phyloP scores from a whole-genome alignment of 1,284 basidiomycete species.

The Ustilago vetiveriae region DNA sequence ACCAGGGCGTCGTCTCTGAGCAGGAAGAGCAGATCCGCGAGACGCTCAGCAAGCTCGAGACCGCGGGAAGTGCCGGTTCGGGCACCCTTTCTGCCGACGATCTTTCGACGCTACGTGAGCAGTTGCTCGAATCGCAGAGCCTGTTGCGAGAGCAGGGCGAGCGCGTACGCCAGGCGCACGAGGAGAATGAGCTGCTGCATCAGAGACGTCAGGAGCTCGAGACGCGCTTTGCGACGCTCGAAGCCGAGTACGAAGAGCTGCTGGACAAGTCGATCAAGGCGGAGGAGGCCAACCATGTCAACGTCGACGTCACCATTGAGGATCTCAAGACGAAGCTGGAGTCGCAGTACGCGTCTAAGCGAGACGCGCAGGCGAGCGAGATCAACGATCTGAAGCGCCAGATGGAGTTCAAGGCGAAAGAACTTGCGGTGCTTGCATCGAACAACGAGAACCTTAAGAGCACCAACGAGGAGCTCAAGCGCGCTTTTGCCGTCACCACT shows the following conservation, averaged over 20 bases:
- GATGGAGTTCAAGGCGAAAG: constrained; percentile 84
- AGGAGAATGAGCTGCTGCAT: constrained; percentile 87
- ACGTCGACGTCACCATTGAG: constrained; percentile 77
- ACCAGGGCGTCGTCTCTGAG: constrained; percentile 82
- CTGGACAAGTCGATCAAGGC: constrained; percentile 71
- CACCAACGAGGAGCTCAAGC: constrained; percentile 96
- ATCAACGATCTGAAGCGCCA: constrained; percentile 90
- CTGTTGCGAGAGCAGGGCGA: constrained; percentile 88
- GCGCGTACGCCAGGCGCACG: constrained; percentile 84
- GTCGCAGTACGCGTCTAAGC: constrained; percentile 88
- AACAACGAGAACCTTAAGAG: constrained; percentile 92
- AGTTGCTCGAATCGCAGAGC: constrained; percentile 87
- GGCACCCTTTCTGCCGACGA: constrained; percentile 75
- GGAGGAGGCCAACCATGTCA: constrained; percentile 61
- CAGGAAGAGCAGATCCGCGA: constrained; percentile 90
- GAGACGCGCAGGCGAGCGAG: constrained; percentile 87
- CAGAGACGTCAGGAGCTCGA: constrained; percentile 89
- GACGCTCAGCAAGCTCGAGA: constrained; percentile 82
- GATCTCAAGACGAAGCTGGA: constrained; percentile 96
- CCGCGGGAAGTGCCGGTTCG: constrained; percentile 51
- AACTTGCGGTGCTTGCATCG: constrained; percentile 83
- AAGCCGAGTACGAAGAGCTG: constrained; percentile 94
- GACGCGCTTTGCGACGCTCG: constrained; percentile 79
- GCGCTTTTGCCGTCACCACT: constrained; percentile 85
- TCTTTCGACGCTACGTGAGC: constrained; percentile 80